phyloP scores from a whole-genome alignment of 2,329 filamentous ascomycete species.

The Parastagonospora avenae region DNA sequence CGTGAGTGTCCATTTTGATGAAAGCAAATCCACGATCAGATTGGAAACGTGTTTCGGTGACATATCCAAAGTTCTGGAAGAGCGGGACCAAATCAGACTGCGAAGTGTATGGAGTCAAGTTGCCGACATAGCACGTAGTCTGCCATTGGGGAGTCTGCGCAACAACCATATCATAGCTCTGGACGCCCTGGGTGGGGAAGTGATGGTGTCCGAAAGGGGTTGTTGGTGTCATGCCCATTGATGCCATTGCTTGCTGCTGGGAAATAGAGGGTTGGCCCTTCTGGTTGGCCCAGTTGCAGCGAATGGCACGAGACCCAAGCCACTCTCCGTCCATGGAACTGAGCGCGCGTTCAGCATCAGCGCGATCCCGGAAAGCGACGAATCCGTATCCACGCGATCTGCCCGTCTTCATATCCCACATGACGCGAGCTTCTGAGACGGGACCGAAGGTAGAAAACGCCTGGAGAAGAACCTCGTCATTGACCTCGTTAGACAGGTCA shows the following conservation, averaged over 20 bases:
- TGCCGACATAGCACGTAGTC: constrained; percentile 97
- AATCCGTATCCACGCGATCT: constrained; percentile 97
- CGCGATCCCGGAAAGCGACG: constrained; percentile 92
- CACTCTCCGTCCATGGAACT: constrained; percentile 99
- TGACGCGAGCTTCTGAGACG: constrained; percentile 96
- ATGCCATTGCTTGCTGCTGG: constrained; percentile 94
- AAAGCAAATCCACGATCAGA: constrained; percentile 97
- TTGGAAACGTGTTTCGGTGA: constrained; percentile 97
- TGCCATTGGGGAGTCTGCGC: constrained; percentile 97
- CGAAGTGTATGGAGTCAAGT: constrained; percentile 95
- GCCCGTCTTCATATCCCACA: constrained; percentile 99
- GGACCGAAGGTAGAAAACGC: constrained; percentile 95
- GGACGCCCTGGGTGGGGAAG: constrained; percentile 94
- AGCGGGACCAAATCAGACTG: constrained; percentile 96
- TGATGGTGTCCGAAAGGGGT: constrained; percentile 97
- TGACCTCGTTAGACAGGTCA: constrained; percentile 97
- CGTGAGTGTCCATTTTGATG: constrained; percentile 98
- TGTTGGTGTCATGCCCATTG: constrained; percentile 97
- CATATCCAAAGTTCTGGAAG: constrained; percentile 98
- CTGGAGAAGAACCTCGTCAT: constrained; percentile 90
- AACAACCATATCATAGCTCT: constrained; percentile 97
- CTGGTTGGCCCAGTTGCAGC: constrained; percentile 99
- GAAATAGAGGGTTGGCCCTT: constrained; percentile 99
- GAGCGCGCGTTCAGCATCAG: constrained; percentile 92
- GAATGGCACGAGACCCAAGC: constrained; percentile 96